These are phyloP conservation scores for Phytopythium kandeliae DNA, from an alignment of 352 stramenopile genomes.

Conservation along the genomic window DNA sequence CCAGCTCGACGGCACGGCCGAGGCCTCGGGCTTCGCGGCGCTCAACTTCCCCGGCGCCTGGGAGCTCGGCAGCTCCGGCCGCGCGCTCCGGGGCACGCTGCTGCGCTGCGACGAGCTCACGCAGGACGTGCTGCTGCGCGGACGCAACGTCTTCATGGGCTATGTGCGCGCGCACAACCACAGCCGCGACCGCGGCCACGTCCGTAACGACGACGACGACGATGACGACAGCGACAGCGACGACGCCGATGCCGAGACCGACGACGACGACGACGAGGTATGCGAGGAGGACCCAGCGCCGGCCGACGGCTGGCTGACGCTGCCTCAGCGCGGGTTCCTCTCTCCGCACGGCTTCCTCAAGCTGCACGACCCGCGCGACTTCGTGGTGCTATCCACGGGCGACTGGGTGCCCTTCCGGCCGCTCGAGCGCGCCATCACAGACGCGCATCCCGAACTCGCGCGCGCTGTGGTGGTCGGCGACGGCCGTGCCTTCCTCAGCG, in stretches of 20 bases:
- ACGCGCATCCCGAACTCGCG: slow-evolving; percentile 49
- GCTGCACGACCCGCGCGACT: slow-evolving; percentile 61
- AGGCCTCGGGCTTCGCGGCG: slow-evolving; percentile 61
- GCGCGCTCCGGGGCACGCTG: slow-evolving; percentile 43
- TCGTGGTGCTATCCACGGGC: slow-evolving; percentile 66
- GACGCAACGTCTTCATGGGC: slow-evolving; percentile 67
- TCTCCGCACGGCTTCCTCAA: slow-evolving; percentile 70
- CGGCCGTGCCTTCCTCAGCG: slow-evolving; percentile 61
- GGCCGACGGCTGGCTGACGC: slow-evolving; percentile 44
- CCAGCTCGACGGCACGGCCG: slow-evolving; percentile 60
- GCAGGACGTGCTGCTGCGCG: slow-evolving; percentile 56
- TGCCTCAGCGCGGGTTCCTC: slow-evolving; percentile 53
- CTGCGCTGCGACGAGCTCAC: slow-evolving; percentile 60
- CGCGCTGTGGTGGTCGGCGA: slow-evolving; percentile 68
- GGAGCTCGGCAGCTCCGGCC: slow-evolving; percentile 66
- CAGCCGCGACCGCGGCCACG: not conserved
- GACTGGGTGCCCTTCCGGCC: slow-evolving; percentile 66
- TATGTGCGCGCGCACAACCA: slow-evolving; percentile 33
- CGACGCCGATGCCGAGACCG: not conserved
- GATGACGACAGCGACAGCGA: not conserved
- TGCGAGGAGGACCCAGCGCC: slow-evolving; percentile 6
- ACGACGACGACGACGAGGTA: slow-evolving; percentile 7
- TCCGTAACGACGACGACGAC: not conserved
- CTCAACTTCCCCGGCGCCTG: slow-evolving; percentile 73
- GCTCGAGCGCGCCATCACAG: slow-evolving; percentile 47